Evolutionary conservation across 495 filamentous ascomycete genomes (phyloP).

Genomic region (Neurospora cerealis): DNA sequence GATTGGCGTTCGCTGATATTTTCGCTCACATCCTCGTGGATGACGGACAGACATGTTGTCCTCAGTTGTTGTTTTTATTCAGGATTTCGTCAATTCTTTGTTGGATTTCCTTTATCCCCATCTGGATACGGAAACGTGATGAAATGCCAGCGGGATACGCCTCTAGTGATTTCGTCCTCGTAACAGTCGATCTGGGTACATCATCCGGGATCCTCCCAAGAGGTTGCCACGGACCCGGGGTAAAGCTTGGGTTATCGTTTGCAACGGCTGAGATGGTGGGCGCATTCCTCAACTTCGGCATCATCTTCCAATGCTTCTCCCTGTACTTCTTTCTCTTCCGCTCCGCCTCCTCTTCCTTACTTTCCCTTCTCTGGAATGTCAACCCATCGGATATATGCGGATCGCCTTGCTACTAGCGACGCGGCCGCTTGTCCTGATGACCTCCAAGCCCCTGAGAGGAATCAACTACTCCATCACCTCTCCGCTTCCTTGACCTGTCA

Average conservation of each 20-base stretch:
- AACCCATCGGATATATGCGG: not conserved
- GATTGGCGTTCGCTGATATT: not conserved
- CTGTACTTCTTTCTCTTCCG: not conserved
- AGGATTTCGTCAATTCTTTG: not conserved
- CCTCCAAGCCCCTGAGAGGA: constrained; percentile 5
- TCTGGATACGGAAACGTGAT: not conserved
- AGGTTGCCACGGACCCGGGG: not conserved
- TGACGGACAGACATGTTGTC: not conserved
- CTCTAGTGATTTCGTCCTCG: not conserved
- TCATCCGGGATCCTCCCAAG: not conserved
- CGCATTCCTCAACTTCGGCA: not conserved
- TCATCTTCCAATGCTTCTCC: not conserved
- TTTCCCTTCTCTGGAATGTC: not conserved
- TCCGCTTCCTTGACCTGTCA: constrained; percentile 21
- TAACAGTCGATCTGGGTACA: not conserved
- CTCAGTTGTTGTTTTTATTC: not conserved
- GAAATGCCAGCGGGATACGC: not conserved
- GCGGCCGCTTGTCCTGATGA: constrained; percentile 24
- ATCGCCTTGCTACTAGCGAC: constrained; percentile 10
- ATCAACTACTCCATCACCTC: constrained; percentile 17
- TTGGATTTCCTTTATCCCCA: not conserved
- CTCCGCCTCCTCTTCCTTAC: not conserved
- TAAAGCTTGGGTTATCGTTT: not conserved
- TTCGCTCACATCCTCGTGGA: not conserved
- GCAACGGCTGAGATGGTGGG: not conserved